A percentile compares a stretch with the other conserved stretches of the same genome.
Evolutionary conservation across 352 stramenopile genomes (phyloP).

Genomic region (Phytophthora vignae): DNA sequence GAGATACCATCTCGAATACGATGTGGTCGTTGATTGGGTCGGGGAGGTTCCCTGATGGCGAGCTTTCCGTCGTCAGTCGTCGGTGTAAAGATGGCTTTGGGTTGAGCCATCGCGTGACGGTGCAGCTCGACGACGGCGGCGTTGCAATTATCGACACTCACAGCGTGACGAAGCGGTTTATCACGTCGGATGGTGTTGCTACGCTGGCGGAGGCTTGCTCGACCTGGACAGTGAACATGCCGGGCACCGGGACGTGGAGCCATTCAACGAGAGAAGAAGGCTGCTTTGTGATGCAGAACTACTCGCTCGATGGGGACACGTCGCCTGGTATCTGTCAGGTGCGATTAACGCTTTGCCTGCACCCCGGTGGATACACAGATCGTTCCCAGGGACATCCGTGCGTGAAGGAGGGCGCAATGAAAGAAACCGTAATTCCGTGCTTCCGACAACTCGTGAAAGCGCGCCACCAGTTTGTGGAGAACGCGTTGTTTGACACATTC

Average conservation of each 20-base stretch:
- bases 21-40: constrained; percentile 19
- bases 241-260: not conserved
- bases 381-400: not conserved
- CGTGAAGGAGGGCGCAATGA: not conserved
- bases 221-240: constrained; percentile 7
- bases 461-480: not conserved
- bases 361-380: not conserved
- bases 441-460: not conserved
- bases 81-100: constrained; percentile 14
- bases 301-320: not conserved
- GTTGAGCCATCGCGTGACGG: constrained; percentile 2
- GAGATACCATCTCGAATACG: not conserved
- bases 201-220: constrained; percentile 15
- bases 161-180: constrained; percentile 24
- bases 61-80: constrained; percentile 1
- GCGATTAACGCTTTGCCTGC: constrained; percentile 4
- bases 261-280: constrained; percentile 5
- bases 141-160: constrained; percentile 11
- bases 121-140: not conserved
- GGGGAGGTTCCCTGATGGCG: constrained; percentile 13
- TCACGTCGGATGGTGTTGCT: not conserved
- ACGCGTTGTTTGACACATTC: not conserved
- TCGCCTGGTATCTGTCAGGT: constrained; percentile 7
- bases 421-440: not conserved
- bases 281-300: constrained; percentile 14